Conservation (phyloP, 2,329 filamentous ascomycete species). For the Colletotrichum kahawae region DNA sequence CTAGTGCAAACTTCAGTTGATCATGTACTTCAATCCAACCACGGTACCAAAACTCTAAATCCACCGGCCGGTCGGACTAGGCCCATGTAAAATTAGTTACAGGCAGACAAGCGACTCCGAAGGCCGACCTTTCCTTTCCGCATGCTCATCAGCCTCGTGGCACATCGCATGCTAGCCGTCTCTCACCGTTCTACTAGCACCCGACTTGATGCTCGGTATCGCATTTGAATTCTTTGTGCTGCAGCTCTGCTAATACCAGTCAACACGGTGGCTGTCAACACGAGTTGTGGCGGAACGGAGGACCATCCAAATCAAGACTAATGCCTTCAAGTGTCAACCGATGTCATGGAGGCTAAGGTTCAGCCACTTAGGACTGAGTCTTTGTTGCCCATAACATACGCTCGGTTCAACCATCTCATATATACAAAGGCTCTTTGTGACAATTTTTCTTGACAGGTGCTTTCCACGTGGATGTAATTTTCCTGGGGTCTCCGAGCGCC, state of each 20-base stretch:
- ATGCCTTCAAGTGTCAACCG: background rate
- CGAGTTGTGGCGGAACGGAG: background rate
- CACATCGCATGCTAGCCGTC: background rate
- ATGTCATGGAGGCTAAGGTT: background rate
- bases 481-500: background rate
- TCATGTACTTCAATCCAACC: background rate
- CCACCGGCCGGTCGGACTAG: background rate
- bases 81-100: background rate
- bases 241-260: background rate
- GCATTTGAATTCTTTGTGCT: background rate
- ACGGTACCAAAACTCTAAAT: background rate
- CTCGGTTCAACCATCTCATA: background rate
- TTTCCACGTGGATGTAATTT: background rate
- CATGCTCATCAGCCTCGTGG: background rate
- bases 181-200: background rate
- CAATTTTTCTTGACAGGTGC: background rate
- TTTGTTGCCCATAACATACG: background rate
- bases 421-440: background rate
- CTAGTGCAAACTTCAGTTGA: background rate
- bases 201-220: background rate
- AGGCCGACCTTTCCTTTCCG: background rate
- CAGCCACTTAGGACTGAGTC: background rate
- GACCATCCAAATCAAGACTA: background rate
- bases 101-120: background rate
- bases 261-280: background rate